Evolutionary conservation across 306 rosid species (phyloP), one percentile per base, ranked within the genome.

Genomic region (Lagenaria siceraria): DNA sequence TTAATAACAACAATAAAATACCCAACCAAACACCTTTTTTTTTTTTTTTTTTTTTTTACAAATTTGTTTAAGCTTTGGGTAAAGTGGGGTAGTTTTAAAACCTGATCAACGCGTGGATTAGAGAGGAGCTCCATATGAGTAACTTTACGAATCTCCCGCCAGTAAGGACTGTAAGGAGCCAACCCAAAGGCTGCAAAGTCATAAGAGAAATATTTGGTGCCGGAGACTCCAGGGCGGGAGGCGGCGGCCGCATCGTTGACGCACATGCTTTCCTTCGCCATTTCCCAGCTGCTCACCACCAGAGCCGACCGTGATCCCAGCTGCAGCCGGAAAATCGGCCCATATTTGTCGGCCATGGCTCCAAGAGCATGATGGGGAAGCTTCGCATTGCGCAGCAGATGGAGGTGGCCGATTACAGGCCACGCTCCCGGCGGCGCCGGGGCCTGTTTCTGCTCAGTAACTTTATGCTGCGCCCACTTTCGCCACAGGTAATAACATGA

Each of bases 221-320:
- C 85, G 0, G 83, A 22, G 5, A 71, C 75, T 8, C 78, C 83
- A 17, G 93, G 91, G 4, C 94, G 90, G 5, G 87, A 78, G 6
- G 87, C 66, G 6, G 81, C 42, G 1, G 70, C 77, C 18, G 33
- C 21, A 46, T 87, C 90, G n/a, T 80, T 87, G 7, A 80, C 73
- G 12, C 90, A 80, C 77, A 86, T 86, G 53, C 87, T 80, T 78
- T 90, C 92, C 29, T 82, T 90, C 0, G 90, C 90, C 70, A 85
- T 68, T 58, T 86, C 90, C 84, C 81, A 78, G 10, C 62, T 75
- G 24, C 85, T 88, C 10, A 90, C 85, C 2, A 87, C 83, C 49
- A 87, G 53, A 15, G 85, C 84, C 49, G 51, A 55, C 12, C 84
- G 87, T 0, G 73, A 63, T 0, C 94, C 94, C 0, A 89, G 19